A percentile compares a stretch with the other conserved stretches of the same genome.
These are phyloP conservation scores for Sugiyamaella xylanicola DNA, from an alignment of 1,139 yeast genomes.

Conservation along the genomic window DNA sequence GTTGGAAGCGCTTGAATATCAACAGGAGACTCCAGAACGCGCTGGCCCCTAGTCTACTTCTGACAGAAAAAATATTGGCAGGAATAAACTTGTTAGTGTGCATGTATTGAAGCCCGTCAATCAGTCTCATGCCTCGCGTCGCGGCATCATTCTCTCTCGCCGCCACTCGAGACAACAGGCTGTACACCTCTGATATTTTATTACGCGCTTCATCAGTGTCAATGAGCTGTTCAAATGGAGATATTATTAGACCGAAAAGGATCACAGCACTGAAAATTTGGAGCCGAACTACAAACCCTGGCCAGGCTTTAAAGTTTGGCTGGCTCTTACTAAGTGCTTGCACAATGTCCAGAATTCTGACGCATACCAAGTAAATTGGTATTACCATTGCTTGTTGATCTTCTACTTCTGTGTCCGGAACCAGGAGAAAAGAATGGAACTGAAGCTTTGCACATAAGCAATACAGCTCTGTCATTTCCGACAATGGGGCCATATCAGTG, in stretches of 20 bases:
- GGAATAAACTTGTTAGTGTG: conserved; percentile 10
- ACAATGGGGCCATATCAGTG: conserved; percentile 24
- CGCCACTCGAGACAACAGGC: conserved; percentile 9
- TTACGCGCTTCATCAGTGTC: conserved; percentile 23
- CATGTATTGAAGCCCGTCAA: conserved; percentile 23
- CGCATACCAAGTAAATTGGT: conserved; percentile 27
- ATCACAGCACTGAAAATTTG: conserved; percentile 20
- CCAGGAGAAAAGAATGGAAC: conserved; percentile 29
- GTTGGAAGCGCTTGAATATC: conserved; percentile 21
- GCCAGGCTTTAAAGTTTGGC: conserved; percentile 16
- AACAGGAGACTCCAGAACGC: conserved; percentile 25
- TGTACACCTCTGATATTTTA: conserved; percentile 24
- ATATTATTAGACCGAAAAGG: conserved; percentile 26
- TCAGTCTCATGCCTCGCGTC: conserved; percentile 21
- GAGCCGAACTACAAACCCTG: conserved; percentile 17
- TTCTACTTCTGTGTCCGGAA: conserved; percentile 27
- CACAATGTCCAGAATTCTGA: conserved; percentile 23
- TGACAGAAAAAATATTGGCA: conserved; percentile 17
- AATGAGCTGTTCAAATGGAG: conserved; percentile 18
- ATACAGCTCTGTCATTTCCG: conserved; percentile 28
- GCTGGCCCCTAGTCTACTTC: conserved; percentile 24
- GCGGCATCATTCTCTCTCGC: conserved; percentile 19
- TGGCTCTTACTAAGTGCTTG: conserved; percentile 13
- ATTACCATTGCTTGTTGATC: conserved; percentile 27
- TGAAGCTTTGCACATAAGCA: conserved; percentile 29